Base-by-base conservation (phyloP, 2,329 filamentous ascomycete genomes). In the Pleoardoris graminearum region DNA sequence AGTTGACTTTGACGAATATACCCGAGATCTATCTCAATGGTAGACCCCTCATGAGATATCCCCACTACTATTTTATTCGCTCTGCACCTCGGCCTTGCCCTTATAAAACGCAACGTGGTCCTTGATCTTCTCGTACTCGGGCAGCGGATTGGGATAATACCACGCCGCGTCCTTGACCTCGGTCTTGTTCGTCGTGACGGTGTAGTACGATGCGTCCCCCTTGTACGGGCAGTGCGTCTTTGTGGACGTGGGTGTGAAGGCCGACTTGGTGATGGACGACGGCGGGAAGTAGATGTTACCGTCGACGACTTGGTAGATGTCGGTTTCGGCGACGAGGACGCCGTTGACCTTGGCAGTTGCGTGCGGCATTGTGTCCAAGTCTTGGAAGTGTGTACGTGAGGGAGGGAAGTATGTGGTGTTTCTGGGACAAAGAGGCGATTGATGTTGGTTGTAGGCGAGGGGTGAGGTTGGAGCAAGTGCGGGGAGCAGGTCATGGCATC, bases 61-160 rank as follows among this genome's bases (percentile, higher is more conserved):
- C 25, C 25, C 25, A 27, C 41, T 12, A 7, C 14, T 38, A 7
- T 6, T 7, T 41, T 47, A 46, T 30, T 37, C 17, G 37, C 37
- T 43, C 50, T 51, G 25, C n/a, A 61, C 62, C 32, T 56, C 59
- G n/a, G 49, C 64, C 57, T 63, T 68, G 0, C 53, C 53, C 81
- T 78, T 70, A 80, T 82, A 84, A 60, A 85, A 85, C 4, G 83
- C 82, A 33, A 85, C 79, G 60, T 81, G 75, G 37, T 77, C 78
- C 64, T 79, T 80, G 58, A 85, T 82, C 60, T 75, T 73, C 47
- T 76, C 68, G 25, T 77, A 77, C 38, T 77, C 79, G 21, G 78
- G 76, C 48, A 78, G 76, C 1, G 82, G 77, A 36, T 77, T 63
- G 2, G 81, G 76, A 55, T 85, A 85, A 58, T 80, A 85, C 83